Base-by-base conservation (phyloP, 768 basidiomycete species). In the Roridomyces roridus region DNA sequence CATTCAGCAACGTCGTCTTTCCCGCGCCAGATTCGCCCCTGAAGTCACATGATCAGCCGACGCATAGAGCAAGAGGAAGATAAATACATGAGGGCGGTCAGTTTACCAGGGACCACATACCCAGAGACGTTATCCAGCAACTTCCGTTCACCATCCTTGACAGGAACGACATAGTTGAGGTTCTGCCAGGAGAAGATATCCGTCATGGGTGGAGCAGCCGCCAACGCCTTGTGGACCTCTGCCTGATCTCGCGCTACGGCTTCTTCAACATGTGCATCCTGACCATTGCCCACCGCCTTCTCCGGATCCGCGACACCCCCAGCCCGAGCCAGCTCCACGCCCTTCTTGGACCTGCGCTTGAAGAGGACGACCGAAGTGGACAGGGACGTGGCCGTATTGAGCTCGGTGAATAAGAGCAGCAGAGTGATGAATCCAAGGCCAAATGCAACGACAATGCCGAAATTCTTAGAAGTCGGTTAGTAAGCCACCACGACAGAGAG, bases 121-220 rank as follows among this genome's bases (percentile, higher is more conserved):
- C 92, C 92, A 25, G 85, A 89, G 12, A 95, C 80, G 42, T 91
- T 81, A 59, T 92, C 81, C 51, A 94, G 75, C 2, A 94, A 76
- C 26, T 70, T 72, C 34, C 82, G 74, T 20, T 71, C 64, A 6
- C 80, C 83, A 4, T 77, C 78, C 3, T 72, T 58, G 15, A 86
- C 76, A 1, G 81, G 76, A 0, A 94, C 85, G 28, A 80, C 80
- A 68, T 94, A 96, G 52, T 78, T 74, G 44, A 93, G 59, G 57
- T 85, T 75, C 48, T 86, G 80, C 91, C 92, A 97, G 1, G 94
- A 91, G 72, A 97, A 95, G 6, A 87, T 80, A 62, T 88, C 80
- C 18, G 70, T 77, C 79, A 72, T 75, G 47, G 74, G 75, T 62
- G 74, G 77, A 12, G 59, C 40, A 10, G 60, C 66, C 11, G 53